A percentile compares a stretch with the other conserved stretches of the same genome.
phyloP scores from a whole-genome alignment of 2,329 filamentous ascomycete species.

The Ceratocystis smalleyi region DNA sequence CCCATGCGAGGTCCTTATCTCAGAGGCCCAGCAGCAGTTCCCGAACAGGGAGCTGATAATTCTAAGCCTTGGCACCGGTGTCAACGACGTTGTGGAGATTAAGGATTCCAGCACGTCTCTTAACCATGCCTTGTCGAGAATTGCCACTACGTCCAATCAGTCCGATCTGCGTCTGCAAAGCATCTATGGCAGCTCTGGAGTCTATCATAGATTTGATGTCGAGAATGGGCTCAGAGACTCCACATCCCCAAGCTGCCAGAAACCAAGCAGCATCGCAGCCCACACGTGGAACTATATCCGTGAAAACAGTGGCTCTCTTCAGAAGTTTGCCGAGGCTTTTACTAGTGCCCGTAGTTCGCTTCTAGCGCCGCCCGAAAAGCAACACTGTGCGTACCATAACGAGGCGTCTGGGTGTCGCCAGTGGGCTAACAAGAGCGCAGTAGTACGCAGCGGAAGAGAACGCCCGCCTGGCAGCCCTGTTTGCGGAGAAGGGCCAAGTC shows the following conservation, averaged over 20 bases:
- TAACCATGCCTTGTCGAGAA: not conserved
- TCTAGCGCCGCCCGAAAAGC: too few species aligned
- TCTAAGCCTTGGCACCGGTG: slow-evolving; percentile 22
- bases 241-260: slow-evolving; percentile 21
- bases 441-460: too few species aligned
- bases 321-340: too few species aligned
- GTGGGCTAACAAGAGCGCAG: too few species aligned
- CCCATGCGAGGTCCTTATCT: slow-evolving; percentile 22
- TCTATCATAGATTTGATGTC: slow-evolving; percentile 22
- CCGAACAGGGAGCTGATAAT: slow-evolving; percentile 17
- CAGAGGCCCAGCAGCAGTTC: slow-evolving; percentile 21
- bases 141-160: not conserved
- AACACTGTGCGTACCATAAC: too few species aligned
- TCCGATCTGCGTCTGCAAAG: slow-evolving; percentile 4
- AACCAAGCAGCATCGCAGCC: slow-evolving; percentile 18
- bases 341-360: too few species aligned
- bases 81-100: slow-evolving; percentile 19
- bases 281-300: slow-evolving; percentile 19
- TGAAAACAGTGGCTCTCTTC: too few species aligned
- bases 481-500: too few species aligned
- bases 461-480: too few species aligned
- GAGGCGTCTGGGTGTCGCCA: too few species aligned
- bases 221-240: slow-evolving; percentile 21
- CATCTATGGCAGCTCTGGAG: slow-evolving; percentile 17
- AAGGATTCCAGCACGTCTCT: slow-evolving; percentile 6